Evolutionary conservation across 108 stramenopile genomes (phyloP).

Genomic region (Pseudonitzschia multiseries): DNA sequence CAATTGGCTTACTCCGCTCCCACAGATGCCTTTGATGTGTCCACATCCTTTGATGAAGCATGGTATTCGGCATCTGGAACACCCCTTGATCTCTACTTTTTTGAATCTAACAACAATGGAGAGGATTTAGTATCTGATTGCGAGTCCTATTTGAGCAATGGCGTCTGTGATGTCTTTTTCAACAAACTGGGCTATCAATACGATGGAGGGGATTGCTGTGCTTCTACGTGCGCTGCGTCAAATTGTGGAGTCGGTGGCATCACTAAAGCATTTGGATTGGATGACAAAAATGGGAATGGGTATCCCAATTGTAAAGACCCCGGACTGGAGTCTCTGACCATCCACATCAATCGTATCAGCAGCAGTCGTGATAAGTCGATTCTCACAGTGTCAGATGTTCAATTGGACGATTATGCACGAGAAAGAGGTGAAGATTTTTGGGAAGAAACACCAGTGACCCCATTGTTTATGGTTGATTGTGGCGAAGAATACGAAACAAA

Average conservation of each 20-base stretch:
- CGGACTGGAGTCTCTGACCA: background rate
- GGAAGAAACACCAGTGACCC: background rate
- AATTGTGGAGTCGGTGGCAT: constrained; percentile 1
- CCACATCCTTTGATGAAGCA: background rate
- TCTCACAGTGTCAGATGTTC: background rate
- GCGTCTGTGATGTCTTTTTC: constrained; percentile 1
- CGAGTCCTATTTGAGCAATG: background rate
- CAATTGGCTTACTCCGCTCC: background rate
- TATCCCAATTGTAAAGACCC: background rate
- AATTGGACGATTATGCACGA: background rate
- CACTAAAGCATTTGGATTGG: background rate
- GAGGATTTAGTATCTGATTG: background rate
- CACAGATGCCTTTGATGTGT: background rate
- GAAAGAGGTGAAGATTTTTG: background rate
- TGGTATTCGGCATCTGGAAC: background rate
- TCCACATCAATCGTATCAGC: background rate
- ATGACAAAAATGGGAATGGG: background rate
- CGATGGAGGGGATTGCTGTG: constrained; percentile 17
- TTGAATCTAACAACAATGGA: background rate
- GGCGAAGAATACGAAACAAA: background rate
- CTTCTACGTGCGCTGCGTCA: background rate
- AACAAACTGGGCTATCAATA: constrained; percentile 4
- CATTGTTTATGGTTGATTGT: background rate
- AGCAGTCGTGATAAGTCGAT: background rate
- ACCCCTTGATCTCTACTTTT: constrained; percentile 5